Percentiles rank a stretch among this genome's conserved stretches.
Conservation (phyloP, 2,329 filamentous ascomycete species). For the Fusarium pseudograminearum region DNA sequence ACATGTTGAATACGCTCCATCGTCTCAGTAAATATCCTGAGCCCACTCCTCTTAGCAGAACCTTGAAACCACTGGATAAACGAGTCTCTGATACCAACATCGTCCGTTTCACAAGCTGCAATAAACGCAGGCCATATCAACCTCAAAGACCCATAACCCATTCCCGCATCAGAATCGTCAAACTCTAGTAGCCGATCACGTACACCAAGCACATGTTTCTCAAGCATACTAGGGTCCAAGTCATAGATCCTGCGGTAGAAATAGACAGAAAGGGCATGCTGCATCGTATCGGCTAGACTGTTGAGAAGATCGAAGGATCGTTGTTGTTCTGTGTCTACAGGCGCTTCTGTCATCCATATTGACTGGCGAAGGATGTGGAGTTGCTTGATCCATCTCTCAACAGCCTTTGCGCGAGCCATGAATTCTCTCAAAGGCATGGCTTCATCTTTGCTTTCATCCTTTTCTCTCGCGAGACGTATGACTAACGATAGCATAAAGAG, state of each 20-base stretch:
- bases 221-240: constrained; percentile 21
- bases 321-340: constrained; percentile 17
- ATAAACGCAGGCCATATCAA: constrained; percentile 37
- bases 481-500: constrained; percentile 31
- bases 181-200: constrained; percentile 33
- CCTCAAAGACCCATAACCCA: constrained; percentile 31
- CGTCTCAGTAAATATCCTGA: constrained; percentile 29
- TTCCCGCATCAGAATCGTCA: constrained; percentile 18
- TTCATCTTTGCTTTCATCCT: constrained; percentile 1
- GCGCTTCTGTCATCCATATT: constrained; percentile 9
- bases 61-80: constrained; percentile 30
- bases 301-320: constrained; percentile 20
- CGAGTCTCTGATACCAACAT: neutral
- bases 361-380: constrained; percentile 15
- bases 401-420: constrained; percentile 19
- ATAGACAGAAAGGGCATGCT: constrained; percentile 29
- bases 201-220: constrained; percentile 25
- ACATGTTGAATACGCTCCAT: constrained; percentile 16
- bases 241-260: constrained; percentile 36
- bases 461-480: constrained; percentile 29
- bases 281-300: constrained; percentile 27
- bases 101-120: constrained; percentile 25
- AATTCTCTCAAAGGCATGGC: constrained; percentile 8
- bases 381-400: constrained; percentile 34
- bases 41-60: constrained; percentile 13